These are phyloP conservation scores for Massarina eburnea DNA, from an alignment of 2,329 filamentous ascomycete species.

Conservation along the genomic window DNA sequence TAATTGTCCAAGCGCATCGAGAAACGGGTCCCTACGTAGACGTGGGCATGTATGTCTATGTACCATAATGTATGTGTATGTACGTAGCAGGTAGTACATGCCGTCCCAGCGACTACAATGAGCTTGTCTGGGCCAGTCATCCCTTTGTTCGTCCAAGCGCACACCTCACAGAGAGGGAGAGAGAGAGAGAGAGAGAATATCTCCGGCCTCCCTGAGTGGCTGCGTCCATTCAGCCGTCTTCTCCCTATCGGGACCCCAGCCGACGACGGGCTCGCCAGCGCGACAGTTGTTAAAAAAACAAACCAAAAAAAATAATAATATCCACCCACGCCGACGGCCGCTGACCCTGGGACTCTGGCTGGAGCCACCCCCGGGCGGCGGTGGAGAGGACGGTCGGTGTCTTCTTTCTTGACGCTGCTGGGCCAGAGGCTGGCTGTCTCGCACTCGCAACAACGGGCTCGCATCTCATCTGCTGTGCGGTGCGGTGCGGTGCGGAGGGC, in stretches of 20 bases:
- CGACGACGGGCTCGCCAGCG: slow-evolving; percentile 31
- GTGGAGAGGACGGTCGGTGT: neutral
- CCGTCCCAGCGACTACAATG: too few species aligned
- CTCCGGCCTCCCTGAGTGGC: slow-evolving; percentile 38
- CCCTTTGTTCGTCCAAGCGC: neutral
- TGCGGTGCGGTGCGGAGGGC: slow-evolving; percentile 13
- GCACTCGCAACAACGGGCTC: slow-evolving; percentile 3
- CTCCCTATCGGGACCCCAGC: slow-evolving; percentile 40
- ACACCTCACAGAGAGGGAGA: neutral
- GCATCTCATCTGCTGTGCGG: slow-evolving; percentile 4
- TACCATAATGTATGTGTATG: neutral
- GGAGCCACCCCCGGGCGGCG: neutral
- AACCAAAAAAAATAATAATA: slow-evolving; percentile 17
- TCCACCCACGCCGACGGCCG: too few species aligned
- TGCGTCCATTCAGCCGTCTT: slow-evolving; percentile 36
- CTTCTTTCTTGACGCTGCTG: too few species aligned
- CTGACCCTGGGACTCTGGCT: slow-evolving; percentile 31
- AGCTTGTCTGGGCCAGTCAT: neutral
- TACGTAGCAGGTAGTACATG: too few species aligned
- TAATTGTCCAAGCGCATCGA: slow-evolving; percentile 10
- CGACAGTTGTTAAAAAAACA: slow-evolving; percentile 21
- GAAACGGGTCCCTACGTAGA: neutral
- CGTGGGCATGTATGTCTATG: neutral
- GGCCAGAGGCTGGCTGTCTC: neutral
- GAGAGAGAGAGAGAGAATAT: slow-evolving; percentile 16